These are phyloP conservation scores for Exophiala calicioides DNA, from an alignment of 2,329 filamentous ascomycete species.

Conservation along the genomic window DNA sequence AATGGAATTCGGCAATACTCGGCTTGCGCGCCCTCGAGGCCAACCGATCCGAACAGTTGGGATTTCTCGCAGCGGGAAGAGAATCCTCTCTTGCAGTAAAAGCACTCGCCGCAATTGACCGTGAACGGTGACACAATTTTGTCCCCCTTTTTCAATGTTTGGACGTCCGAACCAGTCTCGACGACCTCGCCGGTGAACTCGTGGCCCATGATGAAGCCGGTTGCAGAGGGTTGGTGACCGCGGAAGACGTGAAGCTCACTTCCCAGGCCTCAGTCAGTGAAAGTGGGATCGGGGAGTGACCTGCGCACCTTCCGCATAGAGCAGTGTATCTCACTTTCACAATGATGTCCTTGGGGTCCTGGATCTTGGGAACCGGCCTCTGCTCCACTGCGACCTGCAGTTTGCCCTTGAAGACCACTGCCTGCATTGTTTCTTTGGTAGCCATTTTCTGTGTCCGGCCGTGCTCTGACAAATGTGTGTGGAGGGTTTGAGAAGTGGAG, in stretches of 20 bases:
- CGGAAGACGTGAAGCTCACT: slow-evolving; percentile 86
- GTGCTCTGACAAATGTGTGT: too few relatives aligned
- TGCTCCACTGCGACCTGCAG: slow-evolving; percentile 75
- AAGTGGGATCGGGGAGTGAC: not conserved
- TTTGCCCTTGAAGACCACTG: slow-evolving; percentile 82
- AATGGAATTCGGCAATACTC: slow-evolving; percentile 79
- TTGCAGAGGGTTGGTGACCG: slow-evolving; percentile 70
- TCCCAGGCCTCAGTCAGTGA: not conserved
- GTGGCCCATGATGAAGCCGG: slow-evolving; percentile 70
- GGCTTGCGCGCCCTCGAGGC: slow-evolving; percentile 76
- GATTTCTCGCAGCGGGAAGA: slow-evolving; percentile 74
- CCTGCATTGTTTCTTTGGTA: slow-evolving; percentile 68
- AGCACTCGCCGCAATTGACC: slow-evolving; percentile 73
- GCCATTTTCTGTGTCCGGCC: slow-evolving; percentile 31
- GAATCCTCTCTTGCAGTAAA: slow-evolving; percentile 77
- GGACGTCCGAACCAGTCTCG: slow-evolving; percentile 67
- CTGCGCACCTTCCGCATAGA: slow-evolving; percentile 77
- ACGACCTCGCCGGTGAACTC: slow-evolving; percentile 80
- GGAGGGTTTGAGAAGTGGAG: too few relatives aligned
- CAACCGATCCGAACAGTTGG: slow-evolving; percentile 68
- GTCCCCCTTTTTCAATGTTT: slow-evolving; percentile 70
- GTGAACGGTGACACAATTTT: slow-evolving; percentile 83
- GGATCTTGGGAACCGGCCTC: slow-evolving; percentile 73
- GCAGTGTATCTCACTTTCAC: slow-evolving; percentile 82
- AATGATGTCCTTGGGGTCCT: slow-evolving; percentile 72